Conservation (phyloP, 1,139 yeast species). For the Pneumocystis canis region DNA sequence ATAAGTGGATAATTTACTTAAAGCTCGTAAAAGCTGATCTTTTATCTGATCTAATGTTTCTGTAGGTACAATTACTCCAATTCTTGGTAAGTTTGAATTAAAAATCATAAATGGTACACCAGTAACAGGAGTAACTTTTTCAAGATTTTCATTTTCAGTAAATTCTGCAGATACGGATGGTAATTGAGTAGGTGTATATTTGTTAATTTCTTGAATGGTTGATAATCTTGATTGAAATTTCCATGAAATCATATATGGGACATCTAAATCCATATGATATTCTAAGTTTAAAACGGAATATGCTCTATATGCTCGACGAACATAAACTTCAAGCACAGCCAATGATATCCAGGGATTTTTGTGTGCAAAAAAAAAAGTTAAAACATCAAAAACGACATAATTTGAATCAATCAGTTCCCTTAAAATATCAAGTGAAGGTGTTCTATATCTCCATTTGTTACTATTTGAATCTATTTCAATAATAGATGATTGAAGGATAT, state of each 20-base stretch:
- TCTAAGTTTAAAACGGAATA: constrained; percentile 68
- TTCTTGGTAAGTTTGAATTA: constrained; percentile 49
- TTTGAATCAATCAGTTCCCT: constrained; percentile 91
- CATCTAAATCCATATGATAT: constrained; percentile 40
- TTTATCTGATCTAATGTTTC: constrained; percentile 80
- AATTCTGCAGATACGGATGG: constrained; percentile 2
- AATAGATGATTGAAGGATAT: constrained; percentile 81
- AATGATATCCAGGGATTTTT: constrained; percentile 77
- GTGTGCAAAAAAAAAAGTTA: constrained; percentile 76
- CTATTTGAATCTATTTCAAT: constrained; percentile 84
- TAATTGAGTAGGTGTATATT: constrained; percentile 5
- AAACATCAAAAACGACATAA: constrained; percentile 89
- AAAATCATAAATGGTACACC: constrained; percentile 78
- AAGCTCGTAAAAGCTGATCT: constrained; percentile 60
- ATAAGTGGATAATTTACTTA: constrained; percentile 45
- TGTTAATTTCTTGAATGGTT: constrained; percentile 38
- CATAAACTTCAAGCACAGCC: constrained; percentile 93
- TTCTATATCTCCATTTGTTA: constrained; percentile 50
- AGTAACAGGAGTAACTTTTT: constrained; percentile 77
- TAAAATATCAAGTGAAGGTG: constrained; percentile 67
- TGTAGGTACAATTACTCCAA: constrained; percentile 77
- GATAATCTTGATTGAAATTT: constrained; percentile 73
- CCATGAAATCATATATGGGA: constrained; percentile 69
- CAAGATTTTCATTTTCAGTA: constrained; percentile 14
- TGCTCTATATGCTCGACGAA: constrained; percentile 94